These are phyloP conservation scores for Rhizopus delemar DNA, from an alignment of 371 early-diverging fungal species.

Conservation along the genomic window DNA sequence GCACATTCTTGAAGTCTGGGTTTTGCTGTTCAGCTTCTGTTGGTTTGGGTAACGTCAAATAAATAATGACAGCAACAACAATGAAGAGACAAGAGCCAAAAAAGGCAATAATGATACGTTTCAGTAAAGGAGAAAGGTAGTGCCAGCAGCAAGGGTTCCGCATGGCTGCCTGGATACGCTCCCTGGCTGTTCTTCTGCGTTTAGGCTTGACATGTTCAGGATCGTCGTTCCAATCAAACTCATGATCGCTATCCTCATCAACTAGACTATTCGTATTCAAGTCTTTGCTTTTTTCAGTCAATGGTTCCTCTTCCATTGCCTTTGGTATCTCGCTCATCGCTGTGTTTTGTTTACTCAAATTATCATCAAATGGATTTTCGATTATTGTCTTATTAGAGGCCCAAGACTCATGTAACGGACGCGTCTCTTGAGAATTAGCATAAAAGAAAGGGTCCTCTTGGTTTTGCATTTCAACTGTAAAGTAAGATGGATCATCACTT, in stretches of 20 bases:
- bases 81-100: slow-evolving; percentile 26
- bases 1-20: slow-evolving; percentile 25
- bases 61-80: slow-evolving; percentile 21
- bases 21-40: slow-evolving; percentile 22
- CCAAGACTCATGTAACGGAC: slow-evolving; percentile 15
- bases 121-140: slow-evolving; percentile 28
- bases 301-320: background rate
- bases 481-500: background rate
- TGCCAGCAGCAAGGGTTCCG: slow-evolving; percentile 35
- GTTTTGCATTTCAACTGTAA: slow-evolving; percentile 27
- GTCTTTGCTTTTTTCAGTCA: too few relatives aligned
- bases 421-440: background rate
- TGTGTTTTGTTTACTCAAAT: slow-evolving; percentile 44
- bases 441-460: slow-evolving; percentile 28
- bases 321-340: slow-evolving; percentile 10
- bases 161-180: slow-evolving; percentile 36
- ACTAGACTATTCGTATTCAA: too few relatives aligned
- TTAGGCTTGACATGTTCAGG: slow-evolving; percentile 38
- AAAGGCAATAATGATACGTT: slow-evolving; percentile 30
- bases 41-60: slow-evolving; percentile 22
- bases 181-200: slow-evolving; percentile 39
- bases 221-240: slow-evolving; percentile 55
- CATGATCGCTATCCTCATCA: slow-evolving; percentile 20
- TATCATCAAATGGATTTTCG: slow-evolving; percentile 19
- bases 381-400: slow-evolving; percentile 6